These are phyloP conservation scores for Schizophyllum commune DNA, from an alignment of 1,284 basidiomycete species.

Conservation along the genomic window DNA sequence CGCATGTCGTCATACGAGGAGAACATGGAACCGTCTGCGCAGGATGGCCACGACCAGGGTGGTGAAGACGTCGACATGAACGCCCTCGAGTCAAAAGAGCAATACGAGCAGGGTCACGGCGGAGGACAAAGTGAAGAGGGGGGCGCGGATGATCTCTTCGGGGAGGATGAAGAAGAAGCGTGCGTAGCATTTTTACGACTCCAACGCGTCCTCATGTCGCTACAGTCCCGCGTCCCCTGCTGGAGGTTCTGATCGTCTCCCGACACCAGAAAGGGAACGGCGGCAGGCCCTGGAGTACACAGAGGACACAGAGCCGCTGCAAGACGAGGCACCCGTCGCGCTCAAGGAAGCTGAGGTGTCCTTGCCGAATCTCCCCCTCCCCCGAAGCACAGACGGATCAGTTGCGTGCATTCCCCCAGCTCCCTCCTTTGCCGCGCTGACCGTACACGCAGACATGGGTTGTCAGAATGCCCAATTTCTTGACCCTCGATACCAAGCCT, in stretches of 20 bases:
- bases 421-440: constrained; percentile 1
- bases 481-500: constrained; percentile 75
- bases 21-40: constrained; percentile 13
- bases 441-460: constrained; percentile 59
- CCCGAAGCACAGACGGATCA: constrained; percentile 62
- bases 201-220: constrained; percentile 1
- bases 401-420: constrained; percentile 26
- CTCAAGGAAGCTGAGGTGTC: constrained; percentile 64
- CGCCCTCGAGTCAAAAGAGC: constrained; percentile 15
- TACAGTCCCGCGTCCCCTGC: constrained; percentile 32
- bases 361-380: constrained; percentile 73
- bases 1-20: neutral
- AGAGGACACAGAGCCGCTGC: constrained; percentile 66
- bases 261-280: constrained; percentile 59
- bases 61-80: constrained; percentile 46
- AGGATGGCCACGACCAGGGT: no score
- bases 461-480: constrained; percentile 76
- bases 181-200: neutral
- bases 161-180: constrained; percentile 39
- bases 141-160: constrained; percentile 68
- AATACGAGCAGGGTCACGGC: constrained; percentile 24
- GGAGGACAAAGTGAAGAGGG: constrained; percentile 33
- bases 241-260: constrained; percentile 56
- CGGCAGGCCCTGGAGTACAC: constrained; percentile 68
- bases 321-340: constrained; percentile 22